Conservation (phyloP, 2,329 filamentous ascomycete species). For the Nemania bipapillata region DNA sequence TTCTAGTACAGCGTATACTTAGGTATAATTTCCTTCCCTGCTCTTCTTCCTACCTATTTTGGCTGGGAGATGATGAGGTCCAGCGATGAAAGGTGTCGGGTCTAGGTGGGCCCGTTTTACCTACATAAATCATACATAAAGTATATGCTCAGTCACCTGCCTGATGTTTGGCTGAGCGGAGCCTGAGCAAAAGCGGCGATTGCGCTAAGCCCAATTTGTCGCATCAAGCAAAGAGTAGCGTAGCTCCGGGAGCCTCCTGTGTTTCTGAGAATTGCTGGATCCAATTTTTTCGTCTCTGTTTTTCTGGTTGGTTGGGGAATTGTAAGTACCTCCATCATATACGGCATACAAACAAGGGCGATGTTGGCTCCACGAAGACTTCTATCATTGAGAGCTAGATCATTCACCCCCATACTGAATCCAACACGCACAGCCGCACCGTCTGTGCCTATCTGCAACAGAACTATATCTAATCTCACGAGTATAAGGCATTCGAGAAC, state of each 20-base stretch:
- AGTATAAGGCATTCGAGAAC: background rate
- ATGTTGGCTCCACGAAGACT: conserved; percentile 33
- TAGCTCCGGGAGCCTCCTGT: background rate
- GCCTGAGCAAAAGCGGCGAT: no score
- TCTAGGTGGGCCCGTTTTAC: no score
- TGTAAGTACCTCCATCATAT: background rate
- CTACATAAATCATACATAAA: no score
- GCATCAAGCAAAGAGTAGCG: no score
- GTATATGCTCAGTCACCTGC: no score
- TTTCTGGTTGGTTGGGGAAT: conserved; percentile 15
- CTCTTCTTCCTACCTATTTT: no score
- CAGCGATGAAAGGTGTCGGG: no score
- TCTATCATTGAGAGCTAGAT: conserved; percentile 1
- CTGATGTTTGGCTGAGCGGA: no score
- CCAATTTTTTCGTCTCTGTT: conserved; percentile 26
- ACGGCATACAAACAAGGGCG: background rate
- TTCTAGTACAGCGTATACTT: no score
- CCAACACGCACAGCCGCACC: background rate
- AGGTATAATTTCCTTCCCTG: no score
- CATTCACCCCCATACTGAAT: background rate
- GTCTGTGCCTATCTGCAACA: background rate
- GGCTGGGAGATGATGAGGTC: no score
- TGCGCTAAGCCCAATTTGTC: no score
- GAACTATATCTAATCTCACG: background rate
- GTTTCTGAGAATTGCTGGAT: conserved; percentile 18